phyloP scores from a whole-genome alignment of 257 asterid genomes.

The Perilla frutescens region DNA sequence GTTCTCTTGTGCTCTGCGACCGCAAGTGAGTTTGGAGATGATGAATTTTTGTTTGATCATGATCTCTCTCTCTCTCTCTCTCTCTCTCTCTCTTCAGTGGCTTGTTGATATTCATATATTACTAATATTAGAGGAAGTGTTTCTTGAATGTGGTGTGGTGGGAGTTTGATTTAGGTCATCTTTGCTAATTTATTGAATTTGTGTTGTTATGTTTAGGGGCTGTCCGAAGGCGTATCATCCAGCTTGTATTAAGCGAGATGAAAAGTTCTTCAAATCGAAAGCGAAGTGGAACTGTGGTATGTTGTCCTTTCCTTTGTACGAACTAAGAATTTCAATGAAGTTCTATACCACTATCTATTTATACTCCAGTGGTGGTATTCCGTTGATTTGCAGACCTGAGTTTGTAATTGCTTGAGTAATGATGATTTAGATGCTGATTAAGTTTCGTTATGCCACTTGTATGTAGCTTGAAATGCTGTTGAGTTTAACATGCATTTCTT shows the following conservation, averaged over 20 bases:
- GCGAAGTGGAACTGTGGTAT: conserved; percentile 90
- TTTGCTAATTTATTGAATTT: conserved; percentile 25
- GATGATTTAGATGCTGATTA: conserved; percentile 13
- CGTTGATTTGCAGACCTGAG: conserved; percentile 14
- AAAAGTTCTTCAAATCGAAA: conserved; percentile 76
- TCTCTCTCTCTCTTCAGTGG: conserved; percentile 2
- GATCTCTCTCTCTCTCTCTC: neutral
- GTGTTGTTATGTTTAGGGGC: conserved; percentile 63
- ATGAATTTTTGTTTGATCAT: conserved; percentile 3
- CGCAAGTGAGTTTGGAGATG: conserved; percentile 72
- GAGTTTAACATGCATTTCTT: conserved; percentile 11
- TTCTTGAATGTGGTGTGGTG: neutral
- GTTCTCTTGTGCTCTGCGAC: conserved; percentile 90
- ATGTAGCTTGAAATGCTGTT: neutral
- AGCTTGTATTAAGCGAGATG: conserved; percentile 91
- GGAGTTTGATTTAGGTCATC: neutral
- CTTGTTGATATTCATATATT: neutral
- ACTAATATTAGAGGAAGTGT: neutral
- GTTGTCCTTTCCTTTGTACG: conserved; percentile 23
- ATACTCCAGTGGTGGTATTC: neutral
- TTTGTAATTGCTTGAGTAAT: neutral
- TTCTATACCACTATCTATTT: neutral
- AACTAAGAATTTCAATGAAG: neutral
- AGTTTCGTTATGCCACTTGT: conserved; percentile 14
- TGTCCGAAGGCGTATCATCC: conserved; percentile 99